Base-by-base conservation (phyloP, 2,329 filamentous ascomycete genomes). In the Alternaria triticimaculans region DNA sequence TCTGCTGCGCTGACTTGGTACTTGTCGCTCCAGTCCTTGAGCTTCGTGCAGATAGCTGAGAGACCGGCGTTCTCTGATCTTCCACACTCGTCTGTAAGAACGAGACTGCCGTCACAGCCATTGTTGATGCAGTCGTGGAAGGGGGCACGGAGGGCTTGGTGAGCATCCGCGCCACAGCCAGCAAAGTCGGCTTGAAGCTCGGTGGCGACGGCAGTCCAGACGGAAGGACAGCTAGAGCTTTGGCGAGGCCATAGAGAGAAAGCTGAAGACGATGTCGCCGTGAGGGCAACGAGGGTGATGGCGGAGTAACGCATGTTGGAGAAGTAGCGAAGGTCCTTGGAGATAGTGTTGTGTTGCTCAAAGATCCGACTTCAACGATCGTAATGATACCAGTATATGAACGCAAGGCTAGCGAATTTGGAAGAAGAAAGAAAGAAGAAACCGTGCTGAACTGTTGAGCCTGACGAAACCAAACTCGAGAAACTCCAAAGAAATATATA, bases 41-140 rank as follows among this genome's bases (percentile, higher is more conserved):
- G 75, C 55, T 79, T 77, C 4, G 66, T 64, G n/a, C 79, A 81
- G 33, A 84, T 83, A 3, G 73, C 73, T 50, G 76, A 64, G 3
- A 88, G 76, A 0, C 84, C 84, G 4, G 64, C 69, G 67, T 87
- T 80, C 44, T 81, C 77, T 0, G 67, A n/a, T 10, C 80, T 72
- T 21, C 66, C 63, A 58, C 73, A 78, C 56, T 76, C 74, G 18
- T 67, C 66, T 4, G 65, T 64, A 11, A 75, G 60, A 30, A 75
- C 70, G 11, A 76, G 63, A 37, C 67, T 71, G 20, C 73, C 74
- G 20, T 77, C 73, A 28, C 73, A 75, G 21, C 66, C 72, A 18
- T 69, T 70, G 63, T 70, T 73, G 67, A 74, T 67, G 62, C 73
- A 75, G 53, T 76, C 73, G 23, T 77, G 73, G 56, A 76, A 76